phyloP scores from a whole-genome alignment of 2,329 filamentous ascomycete species.

The Penicillium vulpinum region DNA sequence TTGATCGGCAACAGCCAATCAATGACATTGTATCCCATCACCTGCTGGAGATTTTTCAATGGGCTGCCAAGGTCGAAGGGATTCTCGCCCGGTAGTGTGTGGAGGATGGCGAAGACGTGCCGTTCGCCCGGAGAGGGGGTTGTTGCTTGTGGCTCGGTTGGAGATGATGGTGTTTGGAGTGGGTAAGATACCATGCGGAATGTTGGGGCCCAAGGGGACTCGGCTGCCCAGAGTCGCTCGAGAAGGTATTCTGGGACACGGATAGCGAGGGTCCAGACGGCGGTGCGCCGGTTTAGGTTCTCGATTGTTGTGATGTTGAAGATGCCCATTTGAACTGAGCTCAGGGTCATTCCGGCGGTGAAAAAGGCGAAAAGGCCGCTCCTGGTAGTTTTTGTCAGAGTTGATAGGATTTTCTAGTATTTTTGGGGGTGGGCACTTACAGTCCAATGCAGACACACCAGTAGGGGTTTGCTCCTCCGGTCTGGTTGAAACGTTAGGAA shows the following conservation, averaged over 20 bases:
- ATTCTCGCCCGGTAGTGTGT: slow-evolving; percentile 72
- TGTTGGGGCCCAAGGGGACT: slow-evolving; percentile 35
- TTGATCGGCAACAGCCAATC: slow-evolving; percentile 82
- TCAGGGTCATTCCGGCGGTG: slow-evolving; percentile 71
- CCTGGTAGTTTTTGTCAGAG: slow-evolving; percentile 32
- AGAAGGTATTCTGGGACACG: slow-evolving; percentile 57
- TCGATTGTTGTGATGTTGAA: slow-evolving; percentile 85
- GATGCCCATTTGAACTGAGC: slow-evolving; percentile 67
- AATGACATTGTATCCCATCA: slow-evolving; percentile 70
- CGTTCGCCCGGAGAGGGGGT: slow-evolving; percentile 51
- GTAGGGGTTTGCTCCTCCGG: slow-evolving; percentile 54
- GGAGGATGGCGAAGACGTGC: slow-evolving; percentile 76
- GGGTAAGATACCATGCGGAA: slow-evolving; percentile 47
- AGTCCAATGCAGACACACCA: slow-evolving; percentile 68
- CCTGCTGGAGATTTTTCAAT: slow-evolving; percentile 69
- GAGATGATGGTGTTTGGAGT: slow-evolving; percentile 28
- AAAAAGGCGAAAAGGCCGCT: slow-evolving; percentile 78
- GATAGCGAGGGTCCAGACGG: slow-evolving; percentile 72
- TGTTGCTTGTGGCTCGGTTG: slow-evolving; percentile 16
- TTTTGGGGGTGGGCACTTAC: slow-evolving; percentile 34
- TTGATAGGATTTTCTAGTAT: not conserved
- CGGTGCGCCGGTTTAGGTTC: slow-evolving; percentile 61
- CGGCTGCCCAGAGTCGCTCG: slow-evolving; percentile 33
- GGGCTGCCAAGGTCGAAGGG: slow-evolving; percentile 74
- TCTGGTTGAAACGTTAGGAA: slow-evolving; percentile 28